Evolutionary conservation across 2,329 filamentous ascomycete species (phyloP).

Genomic region (Botrytis deweyae): DNA sequence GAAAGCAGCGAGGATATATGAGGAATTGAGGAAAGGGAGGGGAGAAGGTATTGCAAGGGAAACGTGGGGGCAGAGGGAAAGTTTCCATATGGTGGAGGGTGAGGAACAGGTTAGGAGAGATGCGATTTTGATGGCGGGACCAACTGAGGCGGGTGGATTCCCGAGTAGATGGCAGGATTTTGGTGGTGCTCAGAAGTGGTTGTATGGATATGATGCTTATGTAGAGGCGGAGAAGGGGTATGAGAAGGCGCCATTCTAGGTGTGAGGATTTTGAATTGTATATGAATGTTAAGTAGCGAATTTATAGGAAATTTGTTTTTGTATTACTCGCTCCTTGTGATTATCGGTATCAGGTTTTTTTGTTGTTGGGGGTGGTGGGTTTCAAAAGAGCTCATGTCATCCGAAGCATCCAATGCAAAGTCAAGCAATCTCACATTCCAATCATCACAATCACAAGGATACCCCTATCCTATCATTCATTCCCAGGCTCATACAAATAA

Average conservation of each 20-base stretch:
- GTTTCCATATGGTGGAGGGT: conserved; percentile 55
- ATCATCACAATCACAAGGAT: too few species aligned
- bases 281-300: background rate
- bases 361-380: too few species aligned
- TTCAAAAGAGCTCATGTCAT: too few species aligned
- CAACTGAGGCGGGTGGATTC: conserved; percentile 53
- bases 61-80: conserved; percentile 57
- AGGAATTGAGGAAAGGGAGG: conserved; percentile 49
- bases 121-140: conserved; percentile 52
- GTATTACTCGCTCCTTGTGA: background rate
- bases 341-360: background rate
- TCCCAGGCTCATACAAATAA: too few species aligned
- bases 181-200: conserved; percentile 60
- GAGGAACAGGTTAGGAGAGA: conserved; percentile 59
- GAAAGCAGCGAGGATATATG: conserved; percentile 47
- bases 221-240: conserved; percentile 50
- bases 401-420: too few species aligned
- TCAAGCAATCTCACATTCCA: too few species aligned
- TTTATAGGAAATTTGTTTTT: background rate
- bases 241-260: conserved; percentile 27
- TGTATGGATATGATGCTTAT: conserved; percentile 64
- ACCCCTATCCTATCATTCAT: too few species aligned
- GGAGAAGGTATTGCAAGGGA: conserved; percentile 58
- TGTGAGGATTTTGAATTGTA: background rate
- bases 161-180: conserved; percentile 62